Conservation (phyloP, 805 yeast genomes). For the Yamadazyma insecticola region DNA sequence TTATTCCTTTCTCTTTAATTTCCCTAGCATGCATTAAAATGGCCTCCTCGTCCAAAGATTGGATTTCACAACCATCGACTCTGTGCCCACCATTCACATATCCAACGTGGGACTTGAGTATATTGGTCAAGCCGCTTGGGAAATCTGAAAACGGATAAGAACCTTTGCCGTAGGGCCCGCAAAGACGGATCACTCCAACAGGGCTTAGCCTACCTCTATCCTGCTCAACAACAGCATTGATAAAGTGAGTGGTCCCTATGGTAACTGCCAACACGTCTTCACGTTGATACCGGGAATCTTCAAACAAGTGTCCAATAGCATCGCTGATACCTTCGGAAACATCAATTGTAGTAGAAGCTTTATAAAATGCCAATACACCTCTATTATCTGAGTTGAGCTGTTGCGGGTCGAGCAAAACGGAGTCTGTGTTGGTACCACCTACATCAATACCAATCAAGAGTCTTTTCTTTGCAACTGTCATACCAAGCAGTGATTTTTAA, state of each 20-base stretch:
- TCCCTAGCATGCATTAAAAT: conserved; percentile 22
- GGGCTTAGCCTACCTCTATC: conserved; percentile 37
- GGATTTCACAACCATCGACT: conserved; percentile 39
- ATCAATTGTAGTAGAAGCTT: conserved; percentile 40
- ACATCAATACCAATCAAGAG: conserved; percentile 54
- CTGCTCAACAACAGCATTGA: conserved; percentile 46
- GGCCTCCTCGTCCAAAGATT: conserved; percentile 24
- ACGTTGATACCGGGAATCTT: conserved; percentile 14
- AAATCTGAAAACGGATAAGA: conserved; percentile 42
- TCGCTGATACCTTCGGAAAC: conserved; percentile 39
- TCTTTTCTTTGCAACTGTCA: no score
- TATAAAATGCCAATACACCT: conserved; percentile 39
- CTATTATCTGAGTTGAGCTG: conserved; percentile 13
- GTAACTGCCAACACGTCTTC: conserved; percentile 39
- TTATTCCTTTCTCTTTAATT: conserved; percentile 28
- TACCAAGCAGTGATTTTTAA: no score
- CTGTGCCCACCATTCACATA: conserved; percentile 38
- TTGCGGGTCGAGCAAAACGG: conserved; percentile 40
- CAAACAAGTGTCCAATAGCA: conserved; percentile 31
- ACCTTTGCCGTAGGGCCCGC: conserved; percentile 38
- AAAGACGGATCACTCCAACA: conserved; percentile 44
- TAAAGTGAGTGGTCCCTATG: conserved; percentile 50
- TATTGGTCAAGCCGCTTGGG: conserved; percentile 30
- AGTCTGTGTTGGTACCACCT: conserved; percentile 50
- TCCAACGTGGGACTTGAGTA: conserved; percentile 33